Evolutionary conservation across 331 rosid species (phyloP), one percentile per base, ranked within the genome.

Genomic region (Ulmus americana): DNA sequence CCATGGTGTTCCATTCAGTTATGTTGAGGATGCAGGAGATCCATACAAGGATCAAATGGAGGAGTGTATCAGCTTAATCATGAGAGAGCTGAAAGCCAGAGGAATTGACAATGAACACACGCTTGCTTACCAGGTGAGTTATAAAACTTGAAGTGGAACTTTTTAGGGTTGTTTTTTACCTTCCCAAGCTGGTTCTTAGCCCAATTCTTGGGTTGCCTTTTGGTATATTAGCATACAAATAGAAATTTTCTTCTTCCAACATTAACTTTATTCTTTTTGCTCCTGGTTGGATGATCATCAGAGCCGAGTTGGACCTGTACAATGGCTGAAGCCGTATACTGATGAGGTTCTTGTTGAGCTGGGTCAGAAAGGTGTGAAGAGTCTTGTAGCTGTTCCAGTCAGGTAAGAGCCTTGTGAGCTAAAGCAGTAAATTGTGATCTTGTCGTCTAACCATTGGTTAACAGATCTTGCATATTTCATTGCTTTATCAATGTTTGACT

Each of bases 301-400:
- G 99, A 94, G 99, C 77, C 96, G 99, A 44, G 99, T 94, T 77
- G 99, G 99, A 73, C 99, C 99, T 53, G 95, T 94, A 64, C 88
- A 94, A 77, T 95, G 97, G 99, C 78, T 90, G 80, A 90, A 95
- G 74, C 99, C 97, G 0, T 95, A 95, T 73, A 90, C 99, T 9
- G 99, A 95, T 74, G 84, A 95, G 81, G 95, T 85, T 78, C 88
- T 95, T 7, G 95, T 95, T 63, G 95, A 90, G 81, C 99, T 90
- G 59, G 99, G 97, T 79, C 80, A 82, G 90, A 90, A 84, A 65
- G 99, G 99, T 52, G 84, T 94, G 44, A 87, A 60, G 73, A 90
- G 86, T 69, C 99, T 94, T 61, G 80, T 94, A 74, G 97, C 99
- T 52, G 97, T 94, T 81, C 99, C 99, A 41, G 88, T 94, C 71